Conservation (phyloP, 257 asterid species). For the Mentha longifolia region DNA sequence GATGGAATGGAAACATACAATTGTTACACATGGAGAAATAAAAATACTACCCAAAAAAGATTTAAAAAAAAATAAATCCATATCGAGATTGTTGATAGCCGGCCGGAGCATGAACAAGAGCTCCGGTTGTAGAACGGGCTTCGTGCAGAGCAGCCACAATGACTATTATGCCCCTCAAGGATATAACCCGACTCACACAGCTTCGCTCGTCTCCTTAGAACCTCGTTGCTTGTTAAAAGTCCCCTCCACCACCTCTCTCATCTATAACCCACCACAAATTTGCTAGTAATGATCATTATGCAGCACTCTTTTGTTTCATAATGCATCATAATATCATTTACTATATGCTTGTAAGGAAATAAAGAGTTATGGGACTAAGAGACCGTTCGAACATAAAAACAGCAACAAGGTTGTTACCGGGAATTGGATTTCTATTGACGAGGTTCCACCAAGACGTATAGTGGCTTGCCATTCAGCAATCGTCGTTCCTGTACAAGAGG, state of each 20-base stretch:
- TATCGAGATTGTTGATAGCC: slow-evolving; percentile 11
- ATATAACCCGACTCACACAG: slow-evolving; percentile 16
- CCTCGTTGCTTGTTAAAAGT: slow-evolving; percentile 2
- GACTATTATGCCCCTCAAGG: slow-evolving; percentile 1
- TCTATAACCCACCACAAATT: slow-evolving; percentile 7
- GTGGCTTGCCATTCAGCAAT: slow-evolving; percentile 68
- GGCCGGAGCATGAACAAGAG: neutral
- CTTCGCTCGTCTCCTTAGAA: neutral
- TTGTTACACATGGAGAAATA: slow-evolving; percentile 2
- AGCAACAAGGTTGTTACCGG: slow-evolving; percentile 19
- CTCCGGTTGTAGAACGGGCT: neutral
- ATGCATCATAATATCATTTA: neutral
- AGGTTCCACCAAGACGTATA: slow-evolving; percentile 86
- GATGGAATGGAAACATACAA: slow-evolving; percentile 30
- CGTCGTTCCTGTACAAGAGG: slow-evolving; percentile 51
- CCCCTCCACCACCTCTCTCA: slow-evolving; percentile 10
- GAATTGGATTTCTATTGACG: slow-evolving; percentile 49
- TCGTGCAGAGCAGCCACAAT: neutral
- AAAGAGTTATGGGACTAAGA: neutral
- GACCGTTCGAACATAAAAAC: neutral
- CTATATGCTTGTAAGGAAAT: neutral
- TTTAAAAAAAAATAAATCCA: neutral
- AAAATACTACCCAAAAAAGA: neutral
- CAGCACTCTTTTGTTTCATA: neutral
- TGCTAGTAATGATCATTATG: neutral